Evolutionary conservation across 225 moss, liverwort and hornwort species (phyloP).

Genomic region (Climacium dendroides): DNA sequence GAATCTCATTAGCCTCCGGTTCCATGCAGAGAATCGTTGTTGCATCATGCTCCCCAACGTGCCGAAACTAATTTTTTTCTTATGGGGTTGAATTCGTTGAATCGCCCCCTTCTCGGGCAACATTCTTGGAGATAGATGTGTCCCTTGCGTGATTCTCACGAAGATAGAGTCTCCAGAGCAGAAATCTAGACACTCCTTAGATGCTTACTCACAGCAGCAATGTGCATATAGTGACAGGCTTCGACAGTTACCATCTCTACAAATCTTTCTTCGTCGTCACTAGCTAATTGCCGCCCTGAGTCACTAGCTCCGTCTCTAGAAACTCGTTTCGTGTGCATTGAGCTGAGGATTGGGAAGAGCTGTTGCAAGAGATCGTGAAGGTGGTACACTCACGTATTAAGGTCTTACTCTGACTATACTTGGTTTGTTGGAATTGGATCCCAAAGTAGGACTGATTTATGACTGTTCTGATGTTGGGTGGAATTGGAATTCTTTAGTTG

Average conservation of each 20-base stretch:
- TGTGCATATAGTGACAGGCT: background rate
- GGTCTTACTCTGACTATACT: background rate
- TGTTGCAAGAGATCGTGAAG: background rate
- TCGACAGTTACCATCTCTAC: background rate
- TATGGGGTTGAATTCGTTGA: background rate
- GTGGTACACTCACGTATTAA: background rate
- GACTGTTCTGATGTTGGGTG: background rate
- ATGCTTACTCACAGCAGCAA: background rate
- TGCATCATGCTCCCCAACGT: background rate
- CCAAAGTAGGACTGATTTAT: background rate
- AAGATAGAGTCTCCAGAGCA: background rate
- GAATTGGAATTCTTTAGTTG: background rate
- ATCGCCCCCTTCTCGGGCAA: background rate
- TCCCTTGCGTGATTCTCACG: background rate
- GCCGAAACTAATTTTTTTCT: background rate
- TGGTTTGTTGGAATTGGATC: background rate
- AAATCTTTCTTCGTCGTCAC: background rate
- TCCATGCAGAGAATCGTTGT: background rate
- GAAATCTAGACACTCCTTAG: fast-evolving
- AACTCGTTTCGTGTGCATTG: background rate
- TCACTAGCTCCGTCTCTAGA: background rate
- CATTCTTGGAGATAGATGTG: background rate
- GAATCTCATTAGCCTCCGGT: fast-evolving
- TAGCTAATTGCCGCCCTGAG: background rate
- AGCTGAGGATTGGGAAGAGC: background rate